Base-by-base conservation (phyloP, 148 eudicot species). In the Tetragonia tetragonoides region DNA sequence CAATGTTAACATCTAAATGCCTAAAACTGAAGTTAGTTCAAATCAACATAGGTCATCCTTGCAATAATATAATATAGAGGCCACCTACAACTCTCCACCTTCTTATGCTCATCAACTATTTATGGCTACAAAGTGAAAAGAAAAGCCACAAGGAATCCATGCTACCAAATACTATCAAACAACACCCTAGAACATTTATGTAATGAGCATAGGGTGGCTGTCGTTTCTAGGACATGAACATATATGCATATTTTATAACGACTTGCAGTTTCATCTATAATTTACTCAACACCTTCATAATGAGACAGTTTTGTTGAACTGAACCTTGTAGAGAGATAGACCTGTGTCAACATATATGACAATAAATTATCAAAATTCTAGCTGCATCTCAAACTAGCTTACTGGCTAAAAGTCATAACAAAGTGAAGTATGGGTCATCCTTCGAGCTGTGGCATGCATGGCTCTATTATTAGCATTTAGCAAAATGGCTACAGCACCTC, bases 391-490 rank as follows among this genome's bases (percentile, higher is more conserved):
- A 12, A 7, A 20, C 66, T 18, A 54, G 56, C 57, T 70, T 72
- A 67, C 23, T 63, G 20, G 51, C 20, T 34, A 24, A 20, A 65
- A 34, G 9, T 28, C 14, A 53, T 39, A 66, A 57, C 15, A 73
- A 66, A 71, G 20, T 54, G 24, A n/a, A 57, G 18, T 24, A 57
- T 57, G 74, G 68, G 34, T 46, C 74, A 57, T 23, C 53, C 54
- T 44, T 40, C 63, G 53, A 53, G 56, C 38, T 42, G 53, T 65
- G 73, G 56, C 12, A 59, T 60, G 61, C 34, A 66, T 39, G 44
- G 23, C 66, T 62, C 41, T 71, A 66, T 28, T 47, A 24, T 73
- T 60, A 68, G 81, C 64, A 67, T 66, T 28, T 46, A 68, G 78
- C 63, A 66, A 73, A 44, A 41, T 37, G 63, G 38, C 28, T 34